Conservation (phyloP, 2,329 filamentous ascomycete genomes). For the Botrytis tulipae region DNA sequence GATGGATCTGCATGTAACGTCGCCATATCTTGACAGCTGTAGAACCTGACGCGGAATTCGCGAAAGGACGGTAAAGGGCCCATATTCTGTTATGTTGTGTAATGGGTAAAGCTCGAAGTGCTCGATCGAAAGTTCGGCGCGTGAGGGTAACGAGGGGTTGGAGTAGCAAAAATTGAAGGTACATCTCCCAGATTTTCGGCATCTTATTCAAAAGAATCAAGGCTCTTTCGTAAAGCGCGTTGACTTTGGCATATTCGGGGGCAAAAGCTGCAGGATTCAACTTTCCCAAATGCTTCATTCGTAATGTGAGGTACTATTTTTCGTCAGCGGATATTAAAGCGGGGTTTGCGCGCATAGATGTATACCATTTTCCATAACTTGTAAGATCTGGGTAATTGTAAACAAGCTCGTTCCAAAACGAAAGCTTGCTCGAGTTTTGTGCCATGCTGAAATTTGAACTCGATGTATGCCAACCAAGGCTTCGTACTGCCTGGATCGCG, state of each 20-base stretch:
- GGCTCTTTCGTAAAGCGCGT: constrained; percentile 88
- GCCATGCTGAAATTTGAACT: constrained; percentile 86
- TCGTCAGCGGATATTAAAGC: constrained; percentile 25
- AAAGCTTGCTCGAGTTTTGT: constrained; percentile 80
- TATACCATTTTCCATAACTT: constrained; percentile 94
- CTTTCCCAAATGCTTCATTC: constrained; percentile 75
- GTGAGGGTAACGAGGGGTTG: constrained; percentile 90
- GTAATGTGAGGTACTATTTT: constrained; percentile 75
- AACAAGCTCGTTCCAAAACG: constrained; percentile 86
- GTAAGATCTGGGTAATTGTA: constrained; percentile 87
- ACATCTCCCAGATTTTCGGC: constrained; percentile 98
- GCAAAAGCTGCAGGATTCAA: constrained; percentile 80
- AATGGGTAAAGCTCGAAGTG: constrained; percentile 84
- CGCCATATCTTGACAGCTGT: constrained; percentile 93
- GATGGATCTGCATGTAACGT: constrained; percentile 95
- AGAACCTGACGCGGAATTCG: constrained; percentile 82
- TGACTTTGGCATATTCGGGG: constrained; percentile 87
- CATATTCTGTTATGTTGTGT: constrained; percentile 96
- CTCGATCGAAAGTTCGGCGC: constrained; percentile 85
- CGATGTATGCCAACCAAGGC: constrained; percentile 92
- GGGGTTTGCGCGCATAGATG: constrained; percentile 6
- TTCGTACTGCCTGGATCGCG: constrained; percentile 82
- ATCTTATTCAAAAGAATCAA: constrained; percentile 96
- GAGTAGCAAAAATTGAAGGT: constrained; percentile 82
- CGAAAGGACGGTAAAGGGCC: constrained; percentile 87